phyloP scores from a whole-genome alignment of 1,139 yeast genomes.

The Yamadazyma taylorii region DNA sequence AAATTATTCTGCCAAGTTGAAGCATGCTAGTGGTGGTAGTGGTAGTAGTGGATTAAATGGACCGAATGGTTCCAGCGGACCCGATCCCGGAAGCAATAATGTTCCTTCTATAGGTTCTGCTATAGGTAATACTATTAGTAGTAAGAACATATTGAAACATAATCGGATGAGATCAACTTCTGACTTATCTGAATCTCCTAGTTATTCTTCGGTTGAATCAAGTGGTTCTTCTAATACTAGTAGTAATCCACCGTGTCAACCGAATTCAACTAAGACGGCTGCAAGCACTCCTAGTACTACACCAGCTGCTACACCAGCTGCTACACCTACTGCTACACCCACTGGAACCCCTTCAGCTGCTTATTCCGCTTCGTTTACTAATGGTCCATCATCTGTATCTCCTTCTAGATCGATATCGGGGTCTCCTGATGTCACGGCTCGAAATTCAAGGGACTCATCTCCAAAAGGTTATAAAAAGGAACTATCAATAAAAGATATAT shows the following conservation, averaged over 20 bases:
- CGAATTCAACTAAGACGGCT: not conserved
- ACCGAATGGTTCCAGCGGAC: no score
- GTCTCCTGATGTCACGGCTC: not conserved
- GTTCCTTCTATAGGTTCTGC: slow-evolving; percentile 1
- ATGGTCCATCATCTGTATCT: not conserved
- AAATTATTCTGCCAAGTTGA: slow-evolving; percentile 1
- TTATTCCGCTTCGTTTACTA: not conserved
- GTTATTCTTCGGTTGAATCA: slow-evolving; percentile 1
- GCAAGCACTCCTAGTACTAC: not conserved
- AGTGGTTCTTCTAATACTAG: not conserved
- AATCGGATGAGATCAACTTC: slow-evolving; percentile 7
- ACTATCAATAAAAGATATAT: not conserved
- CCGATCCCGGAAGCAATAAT: no score
- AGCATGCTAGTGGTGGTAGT: no score
- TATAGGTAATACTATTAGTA: slow-evolving; percentile 1
- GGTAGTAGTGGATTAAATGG: no score
- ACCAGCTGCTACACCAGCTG: slow-evolving; percentile 1
- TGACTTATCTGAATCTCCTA: slow-evolving; percentile 8
- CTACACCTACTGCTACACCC: slow-evolving; percentile 1
- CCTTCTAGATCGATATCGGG: slow-evolving; percentile 1
- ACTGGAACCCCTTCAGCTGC: not conserved
- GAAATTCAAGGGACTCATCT: not conserved
- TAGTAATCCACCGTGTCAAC: not conserved
- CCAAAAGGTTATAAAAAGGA: not conserved
- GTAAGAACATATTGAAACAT: not conserved